A percentile compares a stretch with the other conserved stretches of the same genome.
Evolutionary conservation across 1,139 yeast genomes (phyloP).

Genomic region (Diutina pseudorugosa): DNA sequence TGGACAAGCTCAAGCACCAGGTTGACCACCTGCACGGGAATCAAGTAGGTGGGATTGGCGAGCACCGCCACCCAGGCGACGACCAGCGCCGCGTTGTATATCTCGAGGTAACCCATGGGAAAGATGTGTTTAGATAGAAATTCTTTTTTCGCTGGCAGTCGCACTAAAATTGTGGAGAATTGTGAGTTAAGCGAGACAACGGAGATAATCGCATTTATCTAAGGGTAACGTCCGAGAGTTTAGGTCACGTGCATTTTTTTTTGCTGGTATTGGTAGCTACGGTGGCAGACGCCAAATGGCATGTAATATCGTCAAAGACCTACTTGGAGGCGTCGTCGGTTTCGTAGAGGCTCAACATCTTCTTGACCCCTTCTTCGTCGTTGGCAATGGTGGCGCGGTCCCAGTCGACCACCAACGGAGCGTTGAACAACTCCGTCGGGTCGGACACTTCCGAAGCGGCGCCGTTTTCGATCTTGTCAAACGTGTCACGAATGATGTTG

Average conservation of each 20-base stretch:
- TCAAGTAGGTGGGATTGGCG: conserved; percentile 15
- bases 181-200: not conserved
- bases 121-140: too few species aligned
- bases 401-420: conserved; percentile 38
- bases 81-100: conserved; percentile 57
- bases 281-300: too few species aligned
- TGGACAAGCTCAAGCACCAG: conserved; percentile 19
- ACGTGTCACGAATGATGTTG: conserved; percentile 27
- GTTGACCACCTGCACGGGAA: conserved; percentile 18
- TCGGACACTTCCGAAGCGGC: conserved; percentile 16
- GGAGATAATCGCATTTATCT: too few species aligned
- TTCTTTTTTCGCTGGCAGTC: not conserved
- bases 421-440: conserved; percentile 24
- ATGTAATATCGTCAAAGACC: not conserved
- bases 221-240: too few species aligned
- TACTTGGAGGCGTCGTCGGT: not conserved
- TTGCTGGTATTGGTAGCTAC: too few species aligned
- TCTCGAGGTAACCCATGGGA: conserved; percentile 11
- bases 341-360: conserved; percentile 21
- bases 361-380: conserved; percentile 22
- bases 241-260: not conserved
- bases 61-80: conserved; percentile 52
- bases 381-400: conserved; percentile 33
- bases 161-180: not conserved
- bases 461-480: conserved; percentile 15